Percentiles rank a stretch among this genome's conserved stretches.
Evolutionary conservation across 2,329 filamentous ascomycete species (phyloP).

Genomic region (Pyrenophora teres): DNA sequence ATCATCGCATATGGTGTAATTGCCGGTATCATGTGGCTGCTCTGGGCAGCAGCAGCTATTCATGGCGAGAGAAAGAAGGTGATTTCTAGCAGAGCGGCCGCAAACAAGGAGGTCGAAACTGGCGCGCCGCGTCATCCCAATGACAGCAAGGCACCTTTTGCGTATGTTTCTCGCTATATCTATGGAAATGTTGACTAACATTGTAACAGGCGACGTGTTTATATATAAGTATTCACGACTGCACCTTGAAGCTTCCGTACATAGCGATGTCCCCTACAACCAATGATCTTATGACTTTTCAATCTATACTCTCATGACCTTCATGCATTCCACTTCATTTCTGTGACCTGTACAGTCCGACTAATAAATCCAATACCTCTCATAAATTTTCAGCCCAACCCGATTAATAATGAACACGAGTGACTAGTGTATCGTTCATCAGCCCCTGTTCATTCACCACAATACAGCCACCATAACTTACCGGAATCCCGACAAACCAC

Average conservation of each 20-base stretch:
- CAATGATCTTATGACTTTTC: too few relatives aligned
- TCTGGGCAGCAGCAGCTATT: constrained; percentile 36
- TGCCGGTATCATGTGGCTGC: constrained; percentile 42
- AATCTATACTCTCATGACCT: background rate
- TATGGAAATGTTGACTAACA: background rate
- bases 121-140: constrained; percentile 5
- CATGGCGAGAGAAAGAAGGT: constrained; percentile 30
- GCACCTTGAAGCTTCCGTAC: background rate
- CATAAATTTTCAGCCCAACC: too few relatives aligned
- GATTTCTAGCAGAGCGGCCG: constrained; percentile 11
- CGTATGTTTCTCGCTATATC: constrained; percentile 3
- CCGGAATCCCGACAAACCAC: constrained; percentile 9
- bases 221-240: background rate
- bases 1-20: constrained; percentile 42
- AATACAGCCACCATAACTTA: background rate
- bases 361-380: too few relatives aligned
- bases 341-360: background rate
- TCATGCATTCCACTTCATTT: background rate
- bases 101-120: constrained; percentile 15
- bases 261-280: background rate
- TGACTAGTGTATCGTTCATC: too few relatives aligned
- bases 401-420: too few relatives aligned
- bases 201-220: background rate
- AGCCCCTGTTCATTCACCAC: background rate
- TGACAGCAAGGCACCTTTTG: constrained; percentile 24